Evolutionary conservation across 352 stramenopile genomes (phyloP).

Genomic region (Stephanocyclus meneghinianus): DNA sequence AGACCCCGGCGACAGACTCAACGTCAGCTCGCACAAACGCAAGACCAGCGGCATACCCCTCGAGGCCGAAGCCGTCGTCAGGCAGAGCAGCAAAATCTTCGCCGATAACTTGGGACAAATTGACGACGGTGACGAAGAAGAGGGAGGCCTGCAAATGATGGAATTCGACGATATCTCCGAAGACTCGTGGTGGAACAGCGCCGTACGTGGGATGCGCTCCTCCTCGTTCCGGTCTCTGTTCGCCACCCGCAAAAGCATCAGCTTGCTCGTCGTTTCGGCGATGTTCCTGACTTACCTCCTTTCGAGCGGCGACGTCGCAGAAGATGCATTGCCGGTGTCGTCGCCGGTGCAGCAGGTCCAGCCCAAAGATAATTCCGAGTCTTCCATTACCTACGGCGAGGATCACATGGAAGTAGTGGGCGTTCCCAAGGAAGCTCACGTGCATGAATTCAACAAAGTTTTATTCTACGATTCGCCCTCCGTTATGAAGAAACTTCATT

Average conservation of each 20-base stretch:
- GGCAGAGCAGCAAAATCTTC: neutral
- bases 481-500: constrained; percentile 30
- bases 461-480: constrained; percentile 30
- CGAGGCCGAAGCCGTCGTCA: constrained; percentile 3
- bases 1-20: constrained; percentile 19
- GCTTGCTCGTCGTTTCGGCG: neutral
- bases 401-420: constrained; percentile 30
- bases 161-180: neutral
- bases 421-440: constrained; percentile 17
- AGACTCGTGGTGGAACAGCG: neutral
- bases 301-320: neutral
- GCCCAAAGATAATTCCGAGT: neutral
- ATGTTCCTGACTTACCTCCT: neutral
- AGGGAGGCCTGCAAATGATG: neutral
- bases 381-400: constrained; percentile 20
- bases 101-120: constrained; percentile 4
- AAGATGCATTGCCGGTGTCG: neutral
- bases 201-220: neutral
- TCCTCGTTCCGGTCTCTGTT: neutral
- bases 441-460: constrained; percentile 45
- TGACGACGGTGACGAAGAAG: constrained; percentile 8
- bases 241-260: neutral
- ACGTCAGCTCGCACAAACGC: constrained; percentile 28
- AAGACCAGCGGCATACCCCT: constrained; percentile 24
- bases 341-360: neutral